phyloP scores from a whole-genome alignment of 75 land plant species.

The Cunninghamia lanceolata region DNA sequence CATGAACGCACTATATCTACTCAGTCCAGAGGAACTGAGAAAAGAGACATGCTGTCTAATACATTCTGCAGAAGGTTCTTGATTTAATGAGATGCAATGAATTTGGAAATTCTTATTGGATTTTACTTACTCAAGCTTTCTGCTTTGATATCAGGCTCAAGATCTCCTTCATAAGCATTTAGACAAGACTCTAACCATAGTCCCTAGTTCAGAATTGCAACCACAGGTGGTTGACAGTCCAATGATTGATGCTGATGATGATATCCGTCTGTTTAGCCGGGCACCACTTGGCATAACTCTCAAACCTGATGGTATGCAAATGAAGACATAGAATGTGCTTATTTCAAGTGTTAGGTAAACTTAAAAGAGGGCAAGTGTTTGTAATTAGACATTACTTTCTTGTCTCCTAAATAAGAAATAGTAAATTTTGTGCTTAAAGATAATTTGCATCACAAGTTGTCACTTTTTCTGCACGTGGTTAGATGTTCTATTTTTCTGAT shows the following conservation, averaged over 20 bases:
- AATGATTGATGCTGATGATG: slow-evolving; percentile 24
- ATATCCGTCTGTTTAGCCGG: slow-evolving; percentile 49
- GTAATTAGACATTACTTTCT: not conserved
- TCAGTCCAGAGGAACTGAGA: not conserved
- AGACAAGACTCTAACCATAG: slow-evolving; percentile 42
- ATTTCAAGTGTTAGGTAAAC: not conserved
- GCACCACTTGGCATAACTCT: slow-evolving; percentile 62
- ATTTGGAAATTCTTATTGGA: not conserved
- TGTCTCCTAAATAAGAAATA: not conserved
- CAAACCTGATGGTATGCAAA: slow-evolving; percentile 44
- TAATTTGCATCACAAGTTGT: not conserved
- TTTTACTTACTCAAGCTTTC: not conserved
- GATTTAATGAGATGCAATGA: not conserved
- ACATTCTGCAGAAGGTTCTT: not conserved
- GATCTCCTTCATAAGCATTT: slow-evolving; percentile 43
- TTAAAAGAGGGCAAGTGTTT: not conserved
- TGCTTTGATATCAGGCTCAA: slow-evolving; percentile 42
- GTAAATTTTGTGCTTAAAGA: not conserved
- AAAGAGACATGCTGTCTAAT: not conserved
- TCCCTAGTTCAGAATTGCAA: slow-evolving; percentile 12
- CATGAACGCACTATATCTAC: not conserved
- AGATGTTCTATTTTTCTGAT: not conserved
- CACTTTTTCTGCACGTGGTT: not conserved
- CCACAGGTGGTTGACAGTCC: slow-evolving; percentile 4
- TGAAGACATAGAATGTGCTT: not conserved